phyloP scores from a whole-genome alignment of 768 basidiomycete species.

The Amanita subjunquillea region DNA sequence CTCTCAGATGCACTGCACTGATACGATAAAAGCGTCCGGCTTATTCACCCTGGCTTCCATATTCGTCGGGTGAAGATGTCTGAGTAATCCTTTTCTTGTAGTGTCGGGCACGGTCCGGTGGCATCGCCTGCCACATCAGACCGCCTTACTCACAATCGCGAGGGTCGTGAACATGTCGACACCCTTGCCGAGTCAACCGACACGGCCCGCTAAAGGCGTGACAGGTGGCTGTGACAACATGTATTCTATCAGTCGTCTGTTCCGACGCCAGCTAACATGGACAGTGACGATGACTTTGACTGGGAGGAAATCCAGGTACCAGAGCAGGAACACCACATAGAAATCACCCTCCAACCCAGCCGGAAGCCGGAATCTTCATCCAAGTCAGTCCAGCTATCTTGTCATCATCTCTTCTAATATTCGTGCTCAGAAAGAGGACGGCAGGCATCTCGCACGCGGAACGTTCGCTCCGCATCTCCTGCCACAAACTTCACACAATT shows the following conservation, averaged over 20 bases:
- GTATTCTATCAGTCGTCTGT: not conserved
- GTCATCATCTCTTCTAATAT: constrained; percentile 8
- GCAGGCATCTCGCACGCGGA: constrained; percentile 49
- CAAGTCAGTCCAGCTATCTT: constrained; percentile 32
- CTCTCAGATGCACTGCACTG: too few relatives aligned
- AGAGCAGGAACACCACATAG: constrained; percentile 41
- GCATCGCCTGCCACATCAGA: too few relatives aligned
- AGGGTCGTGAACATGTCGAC: too few relatives aligned
- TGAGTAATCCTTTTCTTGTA: too few relatives aligned
- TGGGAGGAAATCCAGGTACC: constrained; percentile 74
- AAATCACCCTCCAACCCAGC: constrained; percentile 58
- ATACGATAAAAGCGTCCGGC: too few relatives aligned
- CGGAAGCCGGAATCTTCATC: constrained; percentile 22
- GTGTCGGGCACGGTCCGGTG: too few relatives aligned
- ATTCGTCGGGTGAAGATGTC: too few relatives aligned
- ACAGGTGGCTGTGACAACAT: not conserved
- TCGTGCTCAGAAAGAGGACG: constrained; percentile 26
- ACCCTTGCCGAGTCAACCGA: too few relatives aligned
- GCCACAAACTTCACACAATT: constrained; percentile 86
- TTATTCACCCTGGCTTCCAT: too few relatives aligned
- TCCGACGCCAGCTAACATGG: constrained; percentile 15
- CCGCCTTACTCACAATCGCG: too few relatives aligned
- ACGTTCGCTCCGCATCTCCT: constrained; percentile 63
- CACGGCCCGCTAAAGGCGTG: not conserved
- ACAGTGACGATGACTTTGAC: constrained; percentile 63